phyloP scores from a whole-genome alignment of 1,284 basidiomycete species.

The Ceratobasidium papillatum region DNA sequence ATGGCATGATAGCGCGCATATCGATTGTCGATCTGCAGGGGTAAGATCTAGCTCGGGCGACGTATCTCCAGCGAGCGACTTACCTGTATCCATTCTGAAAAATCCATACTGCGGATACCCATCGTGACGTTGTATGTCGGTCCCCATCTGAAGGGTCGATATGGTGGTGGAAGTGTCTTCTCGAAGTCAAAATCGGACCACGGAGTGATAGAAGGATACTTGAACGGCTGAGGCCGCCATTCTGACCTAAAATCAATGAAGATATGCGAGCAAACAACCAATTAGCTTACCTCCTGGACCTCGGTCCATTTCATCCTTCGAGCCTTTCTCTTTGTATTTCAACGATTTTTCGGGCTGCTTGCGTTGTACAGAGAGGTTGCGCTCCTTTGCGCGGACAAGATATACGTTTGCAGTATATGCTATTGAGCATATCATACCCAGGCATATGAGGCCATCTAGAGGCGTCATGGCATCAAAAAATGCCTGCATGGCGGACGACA shows the following conservation, averaged over 20 bases:
- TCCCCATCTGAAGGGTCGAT: constrained; percentile 46
- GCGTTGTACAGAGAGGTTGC: background rate
- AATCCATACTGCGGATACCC: constrained; percentile 44
- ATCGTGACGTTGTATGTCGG: constrained; percentile 45
- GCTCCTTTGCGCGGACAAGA: background rate
- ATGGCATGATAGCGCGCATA: constrained; percentile 43
- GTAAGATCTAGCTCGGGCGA: background rate
- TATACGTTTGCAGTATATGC: background rate
- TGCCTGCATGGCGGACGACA: background rate
- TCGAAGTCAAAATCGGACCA: constrained; percentile 41
- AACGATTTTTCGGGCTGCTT: background rate
- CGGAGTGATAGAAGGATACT: constrained; percentile 40
- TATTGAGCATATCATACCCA: background rate
- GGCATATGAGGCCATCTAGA: background rate
- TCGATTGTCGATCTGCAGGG: constrained; percentile 43
- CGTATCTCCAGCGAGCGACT: background rate
- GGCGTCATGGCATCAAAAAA: background rate
- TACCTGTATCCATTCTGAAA: constrained; percentile 45
- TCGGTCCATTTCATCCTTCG: constrained; percentile 37
- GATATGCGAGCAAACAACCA: background rate
- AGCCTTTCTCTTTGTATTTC: background rate
- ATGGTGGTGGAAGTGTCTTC: constrained; percentile 37
- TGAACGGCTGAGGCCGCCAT: constrained; percentile 39
- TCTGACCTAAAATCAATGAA: constrained; percentile 1
- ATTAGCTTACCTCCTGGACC: constrained; percentile 23